Evolutionary conservation across 2,329 filamentous ascomycete genomes (phyloP), one percentile per base, ranked within the genome.

Genomic region (Hypomyces rosellus): DNA sequence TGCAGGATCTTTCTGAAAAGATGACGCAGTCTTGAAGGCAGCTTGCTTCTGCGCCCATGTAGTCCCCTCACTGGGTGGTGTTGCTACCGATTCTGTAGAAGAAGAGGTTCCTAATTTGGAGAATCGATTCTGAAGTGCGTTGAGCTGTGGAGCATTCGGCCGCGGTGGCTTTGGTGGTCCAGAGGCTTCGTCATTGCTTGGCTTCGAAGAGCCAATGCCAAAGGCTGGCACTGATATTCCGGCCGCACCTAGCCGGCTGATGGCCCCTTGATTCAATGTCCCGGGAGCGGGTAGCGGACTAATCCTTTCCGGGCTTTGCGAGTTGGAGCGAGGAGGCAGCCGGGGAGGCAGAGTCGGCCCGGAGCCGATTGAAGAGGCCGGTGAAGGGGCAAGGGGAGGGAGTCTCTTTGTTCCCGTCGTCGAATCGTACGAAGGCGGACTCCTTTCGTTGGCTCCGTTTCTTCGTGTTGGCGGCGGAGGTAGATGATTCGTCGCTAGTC

Each of bases 181-280:
- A 40, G 60, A 4, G 5, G 33, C 42, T 8, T 52, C 50, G 13
- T 34, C 53, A 49, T 59, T 54, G 55, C 63, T 45, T 62, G 65
- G 51, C 55, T 63, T 58, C 60, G 54, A 55, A 57, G 62, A 59
- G 50, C 82, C 84, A 54, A 95, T 95, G 5, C 86, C 86, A 4
- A 96, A 73, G 0, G 79, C 86, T 1, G 89, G 85, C 0, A 96
- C 88, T 0, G 84, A 87, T 5, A 96, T 75, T 1, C 90, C 90
- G 1, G 88, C 84, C 36, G 82, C 78, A 11, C 84, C 81, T 8
- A 96, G 74, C 39, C 88, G 78, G 51, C 71, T 76, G 49, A 85
- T 65, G 5, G 89, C 84, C 5, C 75, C 79, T 59, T 75, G 71
- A 58, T 80, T 80, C 33, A 68, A 62, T 14, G 64, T 59, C 39